These are phyloP conservation scores for Scutellaria galericulata DNA, from an alignment of 257 asterid species.

Conservation along the genomic window DNA sequence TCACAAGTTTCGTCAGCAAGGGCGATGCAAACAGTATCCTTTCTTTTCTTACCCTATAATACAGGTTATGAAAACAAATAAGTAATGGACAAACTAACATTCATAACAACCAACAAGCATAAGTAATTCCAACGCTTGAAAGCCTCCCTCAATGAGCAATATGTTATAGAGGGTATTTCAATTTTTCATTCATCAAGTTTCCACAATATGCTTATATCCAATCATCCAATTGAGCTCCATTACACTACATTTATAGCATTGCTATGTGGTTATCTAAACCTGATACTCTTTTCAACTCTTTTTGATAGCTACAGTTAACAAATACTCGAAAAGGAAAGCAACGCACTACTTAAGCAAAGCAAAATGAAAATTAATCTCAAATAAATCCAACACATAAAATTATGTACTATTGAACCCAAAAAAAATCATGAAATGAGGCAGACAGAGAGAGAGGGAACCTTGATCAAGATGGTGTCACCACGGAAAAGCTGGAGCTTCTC, in stretches of 20 bases:
- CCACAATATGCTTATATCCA: background rate
- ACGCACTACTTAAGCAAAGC: background rate
- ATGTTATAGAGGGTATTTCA: background rate
- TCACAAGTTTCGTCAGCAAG: slow-evolving; percentile 76
- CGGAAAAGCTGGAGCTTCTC: slow-evolving; percentile 87
- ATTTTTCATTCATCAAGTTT: too few relatives aligned
- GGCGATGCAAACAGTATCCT: slow-evolving; percentile 69
- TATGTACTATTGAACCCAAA: background rate
- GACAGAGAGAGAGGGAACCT: slow-evolving; percentile 41
- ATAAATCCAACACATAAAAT: background rate
- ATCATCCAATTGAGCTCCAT: background rate
- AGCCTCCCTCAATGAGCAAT: background rate
- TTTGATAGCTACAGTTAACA: background rate
- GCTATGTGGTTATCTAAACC: background rate
- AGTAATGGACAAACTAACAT: background rate
- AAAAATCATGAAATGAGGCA: background rate
- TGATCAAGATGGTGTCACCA: slow-evolving; percentile 79
- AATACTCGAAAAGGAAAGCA: background rate
- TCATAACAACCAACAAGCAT: background rate
- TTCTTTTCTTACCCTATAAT: slow-evolving; percentile 68
- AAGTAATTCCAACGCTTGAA: background rate
- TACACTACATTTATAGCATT: too few relatives aligned
- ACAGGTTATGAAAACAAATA: background rate
- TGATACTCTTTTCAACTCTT: background rate
- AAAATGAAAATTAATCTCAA: background rate